Base-by-base conservation (phyloP, 345 rosid genomes). In the Stellera chamaejasme region DNA sequence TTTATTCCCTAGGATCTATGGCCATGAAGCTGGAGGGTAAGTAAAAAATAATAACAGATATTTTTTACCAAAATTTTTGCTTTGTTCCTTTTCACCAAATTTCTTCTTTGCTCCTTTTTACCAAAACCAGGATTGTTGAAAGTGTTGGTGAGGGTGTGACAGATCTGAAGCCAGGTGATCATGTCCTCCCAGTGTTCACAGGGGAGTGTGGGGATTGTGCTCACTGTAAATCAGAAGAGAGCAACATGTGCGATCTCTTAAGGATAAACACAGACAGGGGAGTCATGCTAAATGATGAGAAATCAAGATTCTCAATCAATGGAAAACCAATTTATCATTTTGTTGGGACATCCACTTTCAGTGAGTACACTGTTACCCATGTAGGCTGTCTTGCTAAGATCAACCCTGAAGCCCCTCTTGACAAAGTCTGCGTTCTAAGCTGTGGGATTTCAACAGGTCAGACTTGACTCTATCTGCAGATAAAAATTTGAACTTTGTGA, bases 281-380 rank as follows among this genome's bases (percentile, higher is more conserved):
- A 1, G 70, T 69, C 4, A 76, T 72, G 81, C 59, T 66, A 10
- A 60, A 54, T 48, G 81, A 76, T 65, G 72, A 68, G 3, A 60
- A 69, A 13, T 56, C 72, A 6, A 69, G 77, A 26, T 76, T 76
- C 46, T 76, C 81, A 2, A 64, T 76, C 6, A 67, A 56, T 12
- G 81, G 81, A 5, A 45, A 72, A 1, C 75, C 75, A 13, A 64
- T 76, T 45, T 69, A 72, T 52, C 77, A 76, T 60, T 76, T 77
- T 50, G 73, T 77, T 52, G 81, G 81, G 11, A 72, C 75, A 0
- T 72, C 77, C 10, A 73, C 81, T 3, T 76, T 77, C 16, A 77
- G 75, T 11, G 78, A 77, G n/a, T 77, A 73, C 62, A 70, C 73
- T 3, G 73, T 73, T 10, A 26, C 61, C 39, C 79, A 75, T 50